Base-by-base conservation (phyloP, 495 filamentous ascomycete species). In the Platismatia glauca region DNA sequence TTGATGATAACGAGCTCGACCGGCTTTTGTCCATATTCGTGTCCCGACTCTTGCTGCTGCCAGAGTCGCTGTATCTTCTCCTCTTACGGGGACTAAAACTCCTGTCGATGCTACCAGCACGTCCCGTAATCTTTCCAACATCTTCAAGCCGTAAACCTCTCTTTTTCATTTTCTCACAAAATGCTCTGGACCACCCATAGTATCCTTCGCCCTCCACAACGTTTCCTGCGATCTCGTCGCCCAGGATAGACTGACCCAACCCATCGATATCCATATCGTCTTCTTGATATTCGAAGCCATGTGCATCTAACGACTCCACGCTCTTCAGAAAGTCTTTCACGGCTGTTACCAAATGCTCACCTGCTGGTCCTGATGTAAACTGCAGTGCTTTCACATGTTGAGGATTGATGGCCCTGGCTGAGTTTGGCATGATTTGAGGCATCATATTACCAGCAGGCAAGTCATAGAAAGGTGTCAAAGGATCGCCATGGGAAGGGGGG, bases 371-470 rank as follows among this genome's bases (percentile, higher is more conserved):
- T n/a, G 84, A 76, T 20, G 79, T 71, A 35, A 94, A 83, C 52
- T 89, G 85, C 35, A 95, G 75, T 1, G 91, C 88, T 67, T 86
- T 89, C 66, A 93, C 82, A 62, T 82, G 79, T 9, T 84, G 77
- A 0, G 87, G 79, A 48, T 87, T 87, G 70, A 96, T 87, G 12
- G 90, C 84, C 37, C 78, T 75, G 13, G 82, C 83, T 8, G 87
- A 89, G 70, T 91, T 88, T 29, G 88, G 89, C 41, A 87, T 81
- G 37, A 96, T 84, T 57, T 87, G 85, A 3, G 86, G 88, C 43
- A 94, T 78, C 71, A 91, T 80, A 67, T 91, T 94, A 6, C 84
- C 91, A 22, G 90, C 90, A 0, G 91, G 91, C 2, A 95, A 79
- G 62, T 95, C 91, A 73, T 91, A 93, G 77, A 84, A 95, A 0